A percentile compares a stretch with the other conserved stretches of the same genome.
Evolutionary conservation across 345 rosid genomes (phyloP).

Genomic region (Pugionium dolabratum): DNA sequence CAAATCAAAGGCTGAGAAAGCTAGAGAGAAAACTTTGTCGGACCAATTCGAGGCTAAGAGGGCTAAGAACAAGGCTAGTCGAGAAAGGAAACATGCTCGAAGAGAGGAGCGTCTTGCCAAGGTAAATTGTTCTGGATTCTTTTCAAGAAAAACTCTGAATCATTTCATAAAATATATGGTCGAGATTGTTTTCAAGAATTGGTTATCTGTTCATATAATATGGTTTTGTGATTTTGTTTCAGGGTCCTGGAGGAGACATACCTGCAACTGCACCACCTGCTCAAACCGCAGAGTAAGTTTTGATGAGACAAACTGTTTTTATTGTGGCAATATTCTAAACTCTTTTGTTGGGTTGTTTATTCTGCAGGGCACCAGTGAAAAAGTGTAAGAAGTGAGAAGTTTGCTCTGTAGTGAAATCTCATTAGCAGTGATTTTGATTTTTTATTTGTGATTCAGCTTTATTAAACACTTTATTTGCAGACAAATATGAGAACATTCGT

Average conservation of each 20-base stretch:
- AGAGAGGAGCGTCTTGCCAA: constrained; percentile 91
- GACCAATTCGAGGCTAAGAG: constrained; percentile 97
- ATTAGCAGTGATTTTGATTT: constrained; percentile 23
- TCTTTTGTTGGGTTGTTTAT: background rate
- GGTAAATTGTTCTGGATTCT: constrained; percentile 40
- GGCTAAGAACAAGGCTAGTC: constrained; percentile 94
- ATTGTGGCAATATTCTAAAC: background rate
- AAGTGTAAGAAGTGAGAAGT: constrained; percentile 55
- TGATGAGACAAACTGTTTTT: background rate
- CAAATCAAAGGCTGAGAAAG: constrained; percentile 95
- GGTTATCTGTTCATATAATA: background rate
- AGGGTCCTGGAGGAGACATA: constrained; percentile 69
- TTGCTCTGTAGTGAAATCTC: background rate
- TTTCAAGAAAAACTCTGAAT: too few relatives aligned
- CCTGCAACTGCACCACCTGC: constrained; percentile 46
- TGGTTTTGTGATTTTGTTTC: constrained; percentile 6
- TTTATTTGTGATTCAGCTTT: background rate
- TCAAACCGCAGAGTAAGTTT: constrained; percentile 46
- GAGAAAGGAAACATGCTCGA: constrained; percentile 84
- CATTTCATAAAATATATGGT: too few relatives aligned
- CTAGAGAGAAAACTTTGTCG: constrained; percentile 88
- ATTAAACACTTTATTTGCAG: background rate
- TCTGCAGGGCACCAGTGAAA: constrained; percentile 47
- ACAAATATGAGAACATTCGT: constrained; percentile 12
- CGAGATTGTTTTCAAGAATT: too few relatives aligned